phyloP scores from a whole-genome alignment of 2,329 filamentous ascomycete species.

The Bipolaris zeicola region DNA sequence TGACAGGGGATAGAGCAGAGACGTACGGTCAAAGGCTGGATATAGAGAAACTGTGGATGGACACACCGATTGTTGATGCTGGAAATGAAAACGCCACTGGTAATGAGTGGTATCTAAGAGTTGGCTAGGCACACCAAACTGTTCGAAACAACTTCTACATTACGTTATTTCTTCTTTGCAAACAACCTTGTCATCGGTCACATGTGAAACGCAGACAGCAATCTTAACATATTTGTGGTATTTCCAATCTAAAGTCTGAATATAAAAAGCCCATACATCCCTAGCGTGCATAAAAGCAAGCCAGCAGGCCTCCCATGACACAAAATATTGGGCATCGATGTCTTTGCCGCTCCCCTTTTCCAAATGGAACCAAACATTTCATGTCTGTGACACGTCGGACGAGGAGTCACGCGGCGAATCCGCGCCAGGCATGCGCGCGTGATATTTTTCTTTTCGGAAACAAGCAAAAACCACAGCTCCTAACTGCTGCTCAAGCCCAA shows the following conservation, averaged over 20 bases:
- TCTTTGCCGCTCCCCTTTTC: slow-evolving; percentile 7
- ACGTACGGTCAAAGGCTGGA: slow-evolving; percentile 20
- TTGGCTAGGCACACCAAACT: neutral
- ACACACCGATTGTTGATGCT: slow-evolving; percentile 21
- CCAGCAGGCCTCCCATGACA: slow-evolving; percentile 1
- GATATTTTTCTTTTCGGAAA: slow-evolving; percentile 24
- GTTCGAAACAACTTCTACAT: neutral
- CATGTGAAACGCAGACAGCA: neutral
- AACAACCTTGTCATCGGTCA: neutral
- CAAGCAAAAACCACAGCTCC: slow-evolving; percentile 26
- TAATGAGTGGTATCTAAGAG: neutral
- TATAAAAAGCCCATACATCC: slow-evolving; percentile 2
- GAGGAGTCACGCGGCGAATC: slow-evolving; percentile 4
- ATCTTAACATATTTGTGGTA: slow-evolving; percentile 1
- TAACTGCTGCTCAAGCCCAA: slow-evolving; percentile 26
- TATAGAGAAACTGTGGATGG: slow-evolving; percentile 27
- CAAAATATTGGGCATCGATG: slow-evolving; percentile 7
- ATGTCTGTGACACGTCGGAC: neutral
- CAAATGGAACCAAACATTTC: slow-evolving; percentile 7
- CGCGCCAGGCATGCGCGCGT: slow-evolving; percentile 1
- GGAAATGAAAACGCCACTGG: neutral
- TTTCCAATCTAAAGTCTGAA: slow-evolving; percentile 13
- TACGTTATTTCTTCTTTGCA: neutral
- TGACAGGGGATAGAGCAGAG: slow-evolving; percentile 18
- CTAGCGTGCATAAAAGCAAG: slow-evolving; percentile 1